These are phyloP conservation scores for Nepenthes alata DNA, from an alignment of 179 eudicot species.

Conservation along the genomic window DNA sequence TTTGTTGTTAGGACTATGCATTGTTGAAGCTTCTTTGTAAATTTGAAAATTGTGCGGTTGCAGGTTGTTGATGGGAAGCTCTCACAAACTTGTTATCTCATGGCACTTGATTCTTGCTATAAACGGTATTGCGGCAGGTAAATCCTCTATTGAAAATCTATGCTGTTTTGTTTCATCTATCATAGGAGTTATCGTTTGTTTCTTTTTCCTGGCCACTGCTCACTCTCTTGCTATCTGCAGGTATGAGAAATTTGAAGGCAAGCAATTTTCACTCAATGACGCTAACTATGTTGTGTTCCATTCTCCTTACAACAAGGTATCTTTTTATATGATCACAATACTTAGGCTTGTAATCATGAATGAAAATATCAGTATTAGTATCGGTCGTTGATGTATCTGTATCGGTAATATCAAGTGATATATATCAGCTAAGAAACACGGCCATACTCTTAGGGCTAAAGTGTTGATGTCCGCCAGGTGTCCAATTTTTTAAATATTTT, in stretches of 20 bases:
- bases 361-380: too few species aligned
- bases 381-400: too few species aligned
- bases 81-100: constrained; percentile 88
- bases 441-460: too few species aligned
- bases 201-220: not conserved
- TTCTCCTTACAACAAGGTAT: constrained; percentile 98
- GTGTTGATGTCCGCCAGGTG: too few species aligned
- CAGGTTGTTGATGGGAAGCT: constrained; percentile 97
- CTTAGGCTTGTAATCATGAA: too few species aligned
- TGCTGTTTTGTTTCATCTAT: constrained; percentile 1
- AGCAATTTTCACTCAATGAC: constrained; percentile 58
- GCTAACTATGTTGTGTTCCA: constrained; percentile 85
- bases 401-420: too few species aligned
- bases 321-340: not conserved
- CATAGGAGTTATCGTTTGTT: not conserved
- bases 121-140: constrained; percentile 54
- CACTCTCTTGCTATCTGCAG: constrained; percentile 19
- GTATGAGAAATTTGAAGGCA: constrained; percentile 77
- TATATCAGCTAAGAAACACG: too few species aligned
- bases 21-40: not conserved
- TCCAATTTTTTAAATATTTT: too few species aligned
- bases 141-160: constrained; percentile 6
- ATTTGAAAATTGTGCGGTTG: constrained; percentile 1
- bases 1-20: too few species aligned
- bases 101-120: constrained; percentile 92